Percentiles rank a stretch among this genome's conserved stretches.
Evolutionary conservation across 2,329 filamentous ascomycete genomes (phyloP).

Genomic region (Neonectria magnoliae): DNA sequence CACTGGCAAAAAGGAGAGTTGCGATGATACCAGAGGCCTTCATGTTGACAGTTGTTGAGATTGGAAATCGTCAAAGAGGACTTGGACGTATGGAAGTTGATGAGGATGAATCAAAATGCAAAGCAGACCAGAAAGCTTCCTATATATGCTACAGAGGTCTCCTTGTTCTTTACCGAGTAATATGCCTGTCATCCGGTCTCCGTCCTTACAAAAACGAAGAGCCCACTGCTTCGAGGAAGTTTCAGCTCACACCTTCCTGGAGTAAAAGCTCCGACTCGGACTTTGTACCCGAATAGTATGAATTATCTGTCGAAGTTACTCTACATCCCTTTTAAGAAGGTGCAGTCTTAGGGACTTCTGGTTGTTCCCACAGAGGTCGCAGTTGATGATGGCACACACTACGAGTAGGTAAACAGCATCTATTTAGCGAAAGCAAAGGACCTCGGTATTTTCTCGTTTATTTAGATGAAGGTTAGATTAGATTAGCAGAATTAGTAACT

Average conservation of each 20-base stretch:
- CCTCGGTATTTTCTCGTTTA: neutral
- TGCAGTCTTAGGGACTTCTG: neutral
- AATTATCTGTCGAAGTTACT: constrained; percentile 2
- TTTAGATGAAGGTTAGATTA: neutral
- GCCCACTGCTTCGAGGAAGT: neutral
- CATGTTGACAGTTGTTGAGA: neutral
- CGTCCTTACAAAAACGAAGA: neutral
- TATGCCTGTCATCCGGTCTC: neutral
- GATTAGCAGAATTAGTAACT: too few species aligned
- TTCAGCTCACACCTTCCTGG: constrained; percentile 5
- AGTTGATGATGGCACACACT: neutral
- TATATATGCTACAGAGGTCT: constrained; percentile 1
- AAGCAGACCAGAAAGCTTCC: neutral
- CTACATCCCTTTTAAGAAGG: constrained; percentile 17
- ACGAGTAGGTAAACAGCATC: neutral
- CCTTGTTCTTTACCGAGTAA: too few species aligned
- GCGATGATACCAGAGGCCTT: constrained; percentile 11
- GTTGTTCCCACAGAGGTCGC: neutral
- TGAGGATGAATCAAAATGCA: neutral
- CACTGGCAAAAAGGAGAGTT: constrained; percentile 12
- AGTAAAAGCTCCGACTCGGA: neutral
- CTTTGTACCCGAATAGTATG: neutral
- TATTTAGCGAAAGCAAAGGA: neutral
- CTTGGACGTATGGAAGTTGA: neutral
- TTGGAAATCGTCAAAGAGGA: neutral